Evolutionary conservation across 176 grass and related monocot genomes (phyloP).

Genomic region (Juncus inflexus): DNA sequence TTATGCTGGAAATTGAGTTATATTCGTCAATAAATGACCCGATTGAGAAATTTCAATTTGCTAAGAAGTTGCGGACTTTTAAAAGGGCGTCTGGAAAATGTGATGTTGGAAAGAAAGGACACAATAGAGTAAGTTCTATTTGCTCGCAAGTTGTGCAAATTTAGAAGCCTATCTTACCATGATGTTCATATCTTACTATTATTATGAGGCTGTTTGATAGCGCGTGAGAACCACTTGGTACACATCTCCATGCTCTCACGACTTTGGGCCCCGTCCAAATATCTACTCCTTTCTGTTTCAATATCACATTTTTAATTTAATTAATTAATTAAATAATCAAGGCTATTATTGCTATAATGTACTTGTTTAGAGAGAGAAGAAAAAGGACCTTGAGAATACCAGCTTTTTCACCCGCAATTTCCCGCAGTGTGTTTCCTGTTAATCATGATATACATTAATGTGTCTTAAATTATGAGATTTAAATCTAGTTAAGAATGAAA

Average conservation of each 20-base stretch:
- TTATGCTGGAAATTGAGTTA: too few species aligned
- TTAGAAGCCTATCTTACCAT: too few species aligned
- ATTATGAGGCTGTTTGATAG: slow-evolving; percentile 36
- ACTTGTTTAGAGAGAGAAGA: slow-evolving; percentile 3
- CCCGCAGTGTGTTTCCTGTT: slow-evolving; percentile 65
- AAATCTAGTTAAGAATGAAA: background rate
- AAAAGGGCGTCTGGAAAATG: too few species aligned
- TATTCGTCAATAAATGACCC: too few species aligned
- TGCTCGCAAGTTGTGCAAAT: too few species aligned
- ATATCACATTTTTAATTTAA: background rate
- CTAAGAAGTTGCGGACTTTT: too few species aligned
- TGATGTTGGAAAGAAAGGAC: too few species aligned
- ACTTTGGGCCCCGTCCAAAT: slow-evolving; percentile 80
- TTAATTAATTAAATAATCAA: too few species aligned
- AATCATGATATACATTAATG: background rate
- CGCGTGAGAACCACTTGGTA: slow-evolving; percentile 75
- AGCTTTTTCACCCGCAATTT: slow-evolving; percentile 82
- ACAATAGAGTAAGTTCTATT: too few species aligned
- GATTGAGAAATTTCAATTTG: too few species aligned
- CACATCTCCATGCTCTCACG: slow-evolving; percentile 94
- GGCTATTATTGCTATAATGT: too few species aligned
- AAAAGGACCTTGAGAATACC: slow-evolving; percentile 71
- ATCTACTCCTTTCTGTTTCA: slow-evolving; percentile 60
- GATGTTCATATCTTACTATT: background rate
- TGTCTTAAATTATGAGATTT: background rate